phyloP scores from a whole-genome alignment of 495 filamentous ascomycete species.

The Neurospora terricola region DNA sequence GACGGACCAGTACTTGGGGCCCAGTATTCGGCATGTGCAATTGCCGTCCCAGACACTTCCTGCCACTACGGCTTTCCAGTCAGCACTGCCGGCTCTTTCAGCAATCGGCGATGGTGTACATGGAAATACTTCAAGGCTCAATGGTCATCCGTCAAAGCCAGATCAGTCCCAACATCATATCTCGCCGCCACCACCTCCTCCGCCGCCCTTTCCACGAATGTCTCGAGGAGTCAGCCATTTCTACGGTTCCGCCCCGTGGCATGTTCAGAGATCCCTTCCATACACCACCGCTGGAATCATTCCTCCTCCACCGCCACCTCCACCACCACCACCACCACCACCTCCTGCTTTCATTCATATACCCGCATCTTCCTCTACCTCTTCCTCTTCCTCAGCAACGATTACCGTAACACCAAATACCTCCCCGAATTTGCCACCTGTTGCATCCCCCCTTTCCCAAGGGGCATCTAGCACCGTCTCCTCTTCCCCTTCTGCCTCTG shows the following conservation, averaged over 20 bases:
- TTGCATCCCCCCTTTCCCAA: background rate
- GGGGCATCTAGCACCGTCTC: conserved; percentile 1
- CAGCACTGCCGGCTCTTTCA: background rate
- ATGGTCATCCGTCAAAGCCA: background rate
- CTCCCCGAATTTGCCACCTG: conserved; percentile 3
- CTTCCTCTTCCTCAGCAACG: conserved; percentile 13
- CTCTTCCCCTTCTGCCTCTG: background rate
- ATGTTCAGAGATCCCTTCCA: background rate
- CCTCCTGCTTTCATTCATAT: conserved; percentile 13
- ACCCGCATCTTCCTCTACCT: conserved; percentile 5
- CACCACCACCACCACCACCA: conserved; percentile 20
- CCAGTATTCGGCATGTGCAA: background rate
- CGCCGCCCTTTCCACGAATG: background rate
- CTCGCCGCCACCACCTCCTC: background rate
- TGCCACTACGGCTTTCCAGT: background rate
- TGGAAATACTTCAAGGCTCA: background rate
- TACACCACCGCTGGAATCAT: background rate
- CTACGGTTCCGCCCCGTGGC: background rate
- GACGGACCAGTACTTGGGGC: background rate
- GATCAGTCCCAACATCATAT: background rate
- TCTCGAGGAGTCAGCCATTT: background rate
- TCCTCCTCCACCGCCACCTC: conserved; percentile 18
- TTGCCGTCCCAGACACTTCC: background rate
- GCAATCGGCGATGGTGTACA: background rate
- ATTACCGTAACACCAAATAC: conserved; percentile 16